Conservation (phyloP, 129 eudicot genomes). For the Deinandra increscens region DNA sequence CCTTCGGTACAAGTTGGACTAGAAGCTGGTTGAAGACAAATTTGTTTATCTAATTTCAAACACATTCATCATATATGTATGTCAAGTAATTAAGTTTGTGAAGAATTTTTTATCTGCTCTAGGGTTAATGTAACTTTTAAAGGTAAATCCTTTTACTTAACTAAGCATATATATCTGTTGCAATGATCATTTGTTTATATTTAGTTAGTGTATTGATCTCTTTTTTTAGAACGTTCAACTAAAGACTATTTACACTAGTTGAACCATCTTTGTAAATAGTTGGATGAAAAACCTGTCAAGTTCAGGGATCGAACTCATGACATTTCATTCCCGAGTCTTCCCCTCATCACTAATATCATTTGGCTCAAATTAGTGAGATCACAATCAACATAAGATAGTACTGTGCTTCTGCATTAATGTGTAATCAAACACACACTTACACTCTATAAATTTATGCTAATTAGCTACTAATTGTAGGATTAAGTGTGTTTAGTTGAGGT, state of each 20-base stretch:
- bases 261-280: too few relatives aligned
- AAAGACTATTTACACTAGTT: too few relatives aligned
- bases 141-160: too few relatives aligned
- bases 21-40: too few relatives aligned
- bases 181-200: conserved; percentile 16
- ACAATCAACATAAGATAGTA: conserved; percentile 3
- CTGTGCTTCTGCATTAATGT: conserved; percentile 11
- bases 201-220: background rate
- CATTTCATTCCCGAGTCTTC: too few relatives aligned
- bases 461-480: background rate
- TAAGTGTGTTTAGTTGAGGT: conserved; percentile 19
- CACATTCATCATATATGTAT: background rate
- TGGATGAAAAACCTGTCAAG: too few relatives aligned
- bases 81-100: background rate
- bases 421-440: background rate
- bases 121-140: too few relatives aligned
- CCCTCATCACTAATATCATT: too few relatives aligned
- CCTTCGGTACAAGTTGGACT: too few relatives aligned
- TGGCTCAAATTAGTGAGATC: too few relatives aligned
- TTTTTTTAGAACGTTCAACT: too few relatives aligned
- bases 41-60: background rate
- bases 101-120: background rate
- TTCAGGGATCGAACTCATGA: too few relatives aligned
- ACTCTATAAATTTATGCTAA: conserved; percentile 19
- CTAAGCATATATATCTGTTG: background rate